Conservation (phyloP, 495 filamentous ascomycete genomes). For the Aeminium ludgeri region DNA sequence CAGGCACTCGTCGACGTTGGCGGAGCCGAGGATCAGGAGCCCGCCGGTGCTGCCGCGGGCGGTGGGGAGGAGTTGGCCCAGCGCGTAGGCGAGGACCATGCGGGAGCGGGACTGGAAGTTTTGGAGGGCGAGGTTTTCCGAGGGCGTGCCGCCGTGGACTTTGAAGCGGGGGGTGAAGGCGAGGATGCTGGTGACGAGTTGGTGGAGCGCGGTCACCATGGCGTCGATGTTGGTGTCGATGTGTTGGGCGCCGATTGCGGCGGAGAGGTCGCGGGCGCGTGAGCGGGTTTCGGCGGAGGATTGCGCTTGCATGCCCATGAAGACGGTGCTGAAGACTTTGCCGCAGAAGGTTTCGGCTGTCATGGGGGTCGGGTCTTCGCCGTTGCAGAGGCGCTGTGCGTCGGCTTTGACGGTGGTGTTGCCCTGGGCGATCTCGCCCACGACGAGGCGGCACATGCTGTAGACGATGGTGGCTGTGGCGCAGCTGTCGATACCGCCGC, state of each 20-base stretch:
- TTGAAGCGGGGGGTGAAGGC: constrained; percentile 49
- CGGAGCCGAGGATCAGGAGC: constrained; percentile 48
- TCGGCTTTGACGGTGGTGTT: constrained; percentile 57
- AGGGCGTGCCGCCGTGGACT: constrained; percentile 42
- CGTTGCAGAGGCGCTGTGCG: constrained; percentile 42
- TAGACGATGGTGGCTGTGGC: constrained; percentile 51
- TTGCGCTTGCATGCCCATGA: constrained; percentile 67
- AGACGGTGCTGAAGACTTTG: constrained; percentile 54
- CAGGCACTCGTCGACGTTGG: constrained; percentile 38
- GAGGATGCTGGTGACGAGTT: constrained; percentile 37
- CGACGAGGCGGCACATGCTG: constrained; percentile 62
- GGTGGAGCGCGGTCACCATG: constrained; percentile 36
- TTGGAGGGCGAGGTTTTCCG: constrained; percentile 56
- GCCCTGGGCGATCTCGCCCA: constrained; percentile 43
- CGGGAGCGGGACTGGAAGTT: constrained; percentile 66
- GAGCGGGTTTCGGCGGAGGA: constrained; percentile 52
- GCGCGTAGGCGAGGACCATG: constrained; percentile 70
- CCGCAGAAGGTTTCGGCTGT: constrained; percentile 27
- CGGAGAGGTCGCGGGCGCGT: constrained; percentile 49
- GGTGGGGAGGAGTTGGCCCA: constrained; percentile 49
- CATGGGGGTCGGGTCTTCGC: constrained; percentile 32
- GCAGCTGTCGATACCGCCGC: constrained; percentile 60
- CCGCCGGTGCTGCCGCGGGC: constrained; percentile 36
- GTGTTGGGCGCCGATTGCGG: constrained; percentile 59
- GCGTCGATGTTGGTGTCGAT: constrained; percentile 61